phyloP scores from a whole-genome alignment of 352 stramenopile genomes.

The Globisporangium cederbergense region DNA sequence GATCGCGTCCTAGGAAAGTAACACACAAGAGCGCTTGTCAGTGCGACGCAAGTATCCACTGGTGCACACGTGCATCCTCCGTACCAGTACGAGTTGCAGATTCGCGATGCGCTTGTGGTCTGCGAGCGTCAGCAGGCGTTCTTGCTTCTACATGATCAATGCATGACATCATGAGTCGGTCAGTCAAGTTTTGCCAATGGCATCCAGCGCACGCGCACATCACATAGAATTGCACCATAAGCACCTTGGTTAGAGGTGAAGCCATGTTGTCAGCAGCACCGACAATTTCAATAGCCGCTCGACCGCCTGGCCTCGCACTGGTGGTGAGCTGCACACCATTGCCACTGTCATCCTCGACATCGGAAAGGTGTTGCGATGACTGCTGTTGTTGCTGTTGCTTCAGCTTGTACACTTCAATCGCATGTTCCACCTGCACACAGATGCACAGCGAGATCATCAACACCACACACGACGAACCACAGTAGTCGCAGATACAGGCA shows the following conservation, averaged over 20 bases:
- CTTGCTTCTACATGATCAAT: slow-evolving; percentile 3
- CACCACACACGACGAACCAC: neutral
- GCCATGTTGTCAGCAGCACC: neutral
- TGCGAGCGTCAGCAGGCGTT: slow-evolving; percentile 31
- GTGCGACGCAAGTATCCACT: neutral
- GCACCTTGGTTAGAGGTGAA: neutral
- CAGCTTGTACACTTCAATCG: slow-evolving; percentile 23
- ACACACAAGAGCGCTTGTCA: neutral
- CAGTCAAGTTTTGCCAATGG: too few relatives aligned
- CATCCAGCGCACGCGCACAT: too few relatives aligned
- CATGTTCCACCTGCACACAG: slow-evolving; percentile 33
- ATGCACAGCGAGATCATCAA: neutral
- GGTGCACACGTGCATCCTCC: neutral
- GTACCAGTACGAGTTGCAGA: slow-evolving; percentile 36
- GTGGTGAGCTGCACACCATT: neutral
- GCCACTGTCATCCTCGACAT: neutral
- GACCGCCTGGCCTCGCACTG: neutral
- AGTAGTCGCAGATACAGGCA: neutral
- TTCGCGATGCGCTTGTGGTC: slow-evolving; percentile 68
- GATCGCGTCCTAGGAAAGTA: neutral
- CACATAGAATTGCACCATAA: neutral
- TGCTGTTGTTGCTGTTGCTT: neutral
- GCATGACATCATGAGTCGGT: neutral
- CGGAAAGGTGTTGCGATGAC: slow-evolving; percentile 19
- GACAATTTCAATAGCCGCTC: neutral